Conservation (phyloP, 768 basidiomycete genomes). For the Amanita polypyramis region DNA sequence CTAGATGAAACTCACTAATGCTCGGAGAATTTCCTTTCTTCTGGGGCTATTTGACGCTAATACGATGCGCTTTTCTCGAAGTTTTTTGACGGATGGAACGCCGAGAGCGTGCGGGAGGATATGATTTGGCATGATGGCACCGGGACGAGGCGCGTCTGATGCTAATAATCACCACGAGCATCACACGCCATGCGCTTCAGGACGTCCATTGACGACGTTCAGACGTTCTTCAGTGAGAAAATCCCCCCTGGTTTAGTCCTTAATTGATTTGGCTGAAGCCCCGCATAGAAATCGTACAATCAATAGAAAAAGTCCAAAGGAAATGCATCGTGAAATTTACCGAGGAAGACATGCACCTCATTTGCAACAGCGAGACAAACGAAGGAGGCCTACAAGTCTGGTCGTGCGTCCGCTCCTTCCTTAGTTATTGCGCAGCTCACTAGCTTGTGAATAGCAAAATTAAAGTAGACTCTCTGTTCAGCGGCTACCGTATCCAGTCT, state of each 20-base stretch:
- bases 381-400: constrained; percentile 86
- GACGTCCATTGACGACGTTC: constrained; percentile 46
- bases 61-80: constrained; percentile 67
- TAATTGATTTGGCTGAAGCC: not conserved
- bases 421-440: not conserved
- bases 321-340: constrained; percentile 76
- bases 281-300: constrained; percentile 60
- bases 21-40: constrained; percentile 71
- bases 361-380: constrained; percentile 71
- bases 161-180: too few species aligned
- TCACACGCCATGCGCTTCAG: constrained; percentile 44
- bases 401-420: constrained; percentile 27
- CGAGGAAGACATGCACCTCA: constrained; percentile 65
- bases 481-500: constrained; percentile 76
- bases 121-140: constrained; percentile 26
- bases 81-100: constrained; percentile 51
- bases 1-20: constrained; percentile 44
- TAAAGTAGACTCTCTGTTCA: constrained; percentile 59
- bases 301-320: constrained; percentile 77
- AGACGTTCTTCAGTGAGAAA: constrained; percentile 41
- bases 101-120: constrained; percentile 57
- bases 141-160: too few species aligned
- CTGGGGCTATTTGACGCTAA: constrained; percentile 84
- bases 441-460: constrained; percentile 34
- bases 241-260: not conserved